phyloP scores from a whole-genome alignment of 1,284 basidiomycete genomes.

The Sanguinoderma infundibulare region DNA sequence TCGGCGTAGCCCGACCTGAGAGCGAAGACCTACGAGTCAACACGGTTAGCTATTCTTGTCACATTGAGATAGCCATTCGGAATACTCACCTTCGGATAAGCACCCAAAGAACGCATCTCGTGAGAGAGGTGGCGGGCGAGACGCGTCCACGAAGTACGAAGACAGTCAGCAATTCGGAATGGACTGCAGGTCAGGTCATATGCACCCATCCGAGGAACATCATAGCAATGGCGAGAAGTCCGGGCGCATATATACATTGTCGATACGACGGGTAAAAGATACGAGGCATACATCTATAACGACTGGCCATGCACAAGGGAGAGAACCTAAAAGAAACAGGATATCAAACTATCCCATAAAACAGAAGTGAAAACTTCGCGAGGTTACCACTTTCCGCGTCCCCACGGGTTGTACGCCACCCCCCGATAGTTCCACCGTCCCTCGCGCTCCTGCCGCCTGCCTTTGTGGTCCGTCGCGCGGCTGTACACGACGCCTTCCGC shows the following conservation, averaged over 20 bases:
- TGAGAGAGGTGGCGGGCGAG: background rate
- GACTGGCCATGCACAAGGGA: background rate
- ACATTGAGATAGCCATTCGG: too few relatives aligned
- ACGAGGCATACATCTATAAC: background rate
- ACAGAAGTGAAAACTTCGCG: background rate
- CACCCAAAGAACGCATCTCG: background rate
- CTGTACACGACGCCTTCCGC: constrained; percentile 34
- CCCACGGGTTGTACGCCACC: constrained; percentile 50
- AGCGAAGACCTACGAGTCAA: too few relatives aligned
- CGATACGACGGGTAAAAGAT: background rate
- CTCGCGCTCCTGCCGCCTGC: constrained; percentile 48
- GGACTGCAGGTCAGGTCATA: background rate
- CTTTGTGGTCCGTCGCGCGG: constrained; percentile 50
- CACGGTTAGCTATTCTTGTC: too few relatives aligned
- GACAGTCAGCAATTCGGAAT: background rate
- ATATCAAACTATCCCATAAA: background rate
- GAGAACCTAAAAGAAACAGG: background rate
- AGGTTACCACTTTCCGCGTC: constrained; percentile 23
- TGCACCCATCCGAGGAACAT: background rate
- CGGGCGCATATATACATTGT: background rate
- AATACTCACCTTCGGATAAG: background rate
- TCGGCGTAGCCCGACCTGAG: too few relatives aligned
- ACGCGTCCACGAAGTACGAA: background rate
- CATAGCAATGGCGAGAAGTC: background rate
- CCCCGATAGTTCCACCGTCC: constrained; percentile 62